Base-by-base conservation (phyloP, 768 basidiomycete species). In the Lentinula guzmanii region DNA sequence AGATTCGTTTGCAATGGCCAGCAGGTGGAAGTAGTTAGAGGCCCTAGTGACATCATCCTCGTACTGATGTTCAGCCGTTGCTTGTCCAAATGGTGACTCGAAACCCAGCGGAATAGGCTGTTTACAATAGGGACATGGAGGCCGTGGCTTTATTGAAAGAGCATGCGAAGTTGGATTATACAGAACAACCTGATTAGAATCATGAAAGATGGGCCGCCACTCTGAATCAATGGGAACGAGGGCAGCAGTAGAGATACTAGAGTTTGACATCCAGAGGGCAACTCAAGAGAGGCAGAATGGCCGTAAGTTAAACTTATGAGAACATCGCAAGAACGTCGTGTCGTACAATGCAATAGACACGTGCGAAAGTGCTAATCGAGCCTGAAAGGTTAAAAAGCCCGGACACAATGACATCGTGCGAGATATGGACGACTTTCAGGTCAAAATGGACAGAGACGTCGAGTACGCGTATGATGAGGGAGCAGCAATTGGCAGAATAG, bases 131-230 rank as follows among this genome's bases (percentile, higher is more conserved):
- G 91, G 91, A 73, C 92, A 94, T 3, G 77, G 69, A 52, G 69
- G 65, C 34, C 74, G 68, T 50, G 43, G 62, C 45, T 69, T 53
- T 46, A 92, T 87, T 16, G 91, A 82, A 21, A 95, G 76, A 1
- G 92, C 91, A 69, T 94, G 92, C 1, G 89, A 92, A 1, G 82
- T 86, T 0, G 93, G 86, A 69, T 95, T 91, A 75, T 93, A 95
- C 7, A 94, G 79, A 15, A 95, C 93, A 39, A 94, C 86, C 67
- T 93, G 91, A 71, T 91, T 90, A 0, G 89, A 87, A 31, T 52
- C 81, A 51, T 91, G 91, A 16, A 93, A 77, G 63, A 94, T 91
- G 1, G 91, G 86, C 58, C 82, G 88, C 91, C 91, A 93, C 61
- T 85, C 74, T 28, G 63, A 65, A 31, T 68, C 67, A 7, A 60